Percentiles rank a stretch among this genome's conserved stretches.
These are phyloP conservation scores for Arabis alpina DNA, from an alignment of 345 rosid species.

Conservation along the genomic window DNA sequence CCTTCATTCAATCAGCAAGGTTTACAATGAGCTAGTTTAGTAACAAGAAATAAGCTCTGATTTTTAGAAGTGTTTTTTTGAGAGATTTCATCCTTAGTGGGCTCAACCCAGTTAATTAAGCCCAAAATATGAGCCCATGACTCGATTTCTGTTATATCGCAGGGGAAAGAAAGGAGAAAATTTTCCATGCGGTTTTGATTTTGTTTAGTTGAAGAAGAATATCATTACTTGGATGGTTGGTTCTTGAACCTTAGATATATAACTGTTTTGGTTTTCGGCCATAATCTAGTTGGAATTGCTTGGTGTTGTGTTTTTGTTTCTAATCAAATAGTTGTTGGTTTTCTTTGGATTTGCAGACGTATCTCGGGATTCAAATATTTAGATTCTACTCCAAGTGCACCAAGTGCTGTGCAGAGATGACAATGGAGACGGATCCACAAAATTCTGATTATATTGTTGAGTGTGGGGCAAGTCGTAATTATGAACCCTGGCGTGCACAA, in stretches of 20 bases:
- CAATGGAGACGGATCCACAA: slow-evolving; percentile 92
- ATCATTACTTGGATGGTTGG: neutral
- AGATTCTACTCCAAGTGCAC: slow-evolving; percentile 97
- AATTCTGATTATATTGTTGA: slow-evolving; percentile 92
- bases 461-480: slow-evolving; percentile 83
- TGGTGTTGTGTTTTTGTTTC: neutral
- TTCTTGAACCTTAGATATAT: neutral
- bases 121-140: slow-evolving; percentile 14
- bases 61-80: too few species aligned
- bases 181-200: slow-evolving; percentile 2
- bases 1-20: too few species aligned
- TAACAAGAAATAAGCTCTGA: too few species aligned
- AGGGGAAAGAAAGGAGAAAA: neutral
- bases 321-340: slow-evolving; percentile 14
- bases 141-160: neutral
- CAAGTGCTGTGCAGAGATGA: slow-evolving; percentile 84
- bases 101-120: neutral
- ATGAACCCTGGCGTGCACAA: slow-evolving; percentile 94
- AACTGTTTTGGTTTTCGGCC: neutral
- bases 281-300: neutral
- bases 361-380: slow-evolving; percentile 86
- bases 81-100: too few species aligned
- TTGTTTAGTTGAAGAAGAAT: slow-evolving; percentile 17
- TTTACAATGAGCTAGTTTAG: too few species aligned
- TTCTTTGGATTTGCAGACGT: slow-evolving; percentile 61